These are phyloP conservation scores for Fonsecaea erecta DNA, from an alignment of 2,329 filamentous ascomycete species.

Conservation along the genomic window DNA sequence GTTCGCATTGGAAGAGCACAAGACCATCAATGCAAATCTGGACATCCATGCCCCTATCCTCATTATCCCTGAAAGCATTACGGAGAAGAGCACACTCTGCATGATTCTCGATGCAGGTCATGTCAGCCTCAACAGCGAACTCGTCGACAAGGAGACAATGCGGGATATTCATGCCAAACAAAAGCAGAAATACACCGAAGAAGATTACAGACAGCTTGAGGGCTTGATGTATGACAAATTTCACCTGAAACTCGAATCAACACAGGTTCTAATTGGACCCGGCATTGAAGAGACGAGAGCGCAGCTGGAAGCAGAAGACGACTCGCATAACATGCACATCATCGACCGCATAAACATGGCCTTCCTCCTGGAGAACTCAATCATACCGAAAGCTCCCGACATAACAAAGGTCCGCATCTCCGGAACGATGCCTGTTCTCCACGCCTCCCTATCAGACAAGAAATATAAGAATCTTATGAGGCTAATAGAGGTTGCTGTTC, in stretches of 20 bases:
- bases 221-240: slow-evolving; percentile 98
- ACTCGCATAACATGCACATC: slow-evolving; percentile 77
- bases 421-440: slow-evolving; percentile 87
- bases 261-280: slow-evolving; percentile 91
- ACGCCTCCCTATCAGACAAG: slow-evolving; percentile 87
- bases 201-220: slow-evolving; percentile 86
- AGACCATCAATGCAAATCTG: slow-evolving; percentile 93
- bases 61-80: slow-evolving; percentile 93
- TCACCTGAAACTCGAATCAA: slow-evolving; percentile 87
- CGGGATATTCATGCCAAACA: slow-evolving; percentile 91
- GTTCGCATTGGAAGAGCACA: slow-evolving; percentile 96
- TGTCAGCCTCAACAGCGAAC: slow-evolving; percentile 88
- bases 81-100: slow-evolving; percentile 77
- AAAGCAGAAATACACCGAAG: slow-evolving; percentile 80
- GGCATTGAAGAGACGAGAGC: slow-evolving; percentile 88
- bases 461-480: slow-evolving; percentile 99
- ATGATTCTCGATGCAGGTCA: slow-evolving; percentile 96
- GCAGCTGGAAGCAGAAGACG: slow-evolving; percentile 72
- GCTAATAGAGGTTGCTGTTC: slow-evolving; percentile 91
- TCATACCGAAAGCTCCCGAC: slow-evolving; percentile 93
- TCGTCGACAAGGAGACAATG: slow-evolving; percentile 89
- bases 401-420: slow-evolving; percentile 90
- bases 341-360: slow-evolving; percentile 98
- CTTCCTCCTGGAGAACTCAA: slow-evolving; percentile 94
- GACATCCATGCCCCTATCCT: slow-evolving; percentile 95